These are phyloP conservation scores for Hericium rajendrae DNA, from an alignment of 768 basidiomycete genomes.

Conservation along the genomic window DNA sequence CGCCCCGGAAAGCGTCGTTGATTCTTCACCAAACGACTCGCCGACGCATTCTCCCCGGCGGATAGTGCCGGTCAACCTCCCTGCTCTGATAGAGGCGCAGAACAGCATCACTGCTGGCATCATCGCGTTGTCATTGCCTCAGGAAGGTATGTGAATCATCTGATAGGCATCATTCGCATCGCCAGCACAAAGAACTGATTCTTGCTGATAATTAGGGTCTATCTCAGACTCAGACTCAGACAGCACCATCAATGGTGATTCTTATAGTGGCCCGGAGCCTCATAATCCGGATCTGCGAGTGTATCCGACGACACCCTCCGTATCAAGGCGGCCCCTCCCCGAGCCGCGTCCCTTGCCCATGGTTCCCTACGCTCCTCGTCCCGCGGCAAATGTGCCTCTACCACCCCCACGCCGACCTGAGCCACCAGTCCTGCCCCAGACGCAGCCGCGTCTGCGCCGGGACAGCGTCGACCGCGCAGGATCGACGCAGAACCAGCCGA, in stretches of 20 bases:
- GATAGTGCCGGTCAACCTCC: conserved; percentile 9
- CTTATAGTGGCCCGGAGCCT: neutral
- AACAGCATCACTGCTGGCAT: conserved; percentile 8
- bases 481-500: neutral
- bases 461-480: neutral
- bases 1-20: neutral
- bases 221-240: conserved; percentile 15
- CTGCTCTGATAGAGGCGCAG: conserved; percentile 14
- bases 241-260: conserved; percentile 12
- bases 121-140: conserved; percentile 8
- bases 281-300: neutral
- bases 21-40: conserved; percentile 2
- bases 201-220: conserved; percentile 6
- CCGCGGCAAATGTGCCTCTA: neutral
- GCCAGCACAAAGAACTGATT: neutral
- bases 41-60: conserved; percentile 7
- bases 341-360: neutral
- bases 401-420: neutral
- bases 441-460: neutral
- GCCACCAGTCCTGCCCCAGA: neutral
- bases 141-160: conserved; percentile 5
- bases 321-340: neutral
- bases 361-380: neutral
- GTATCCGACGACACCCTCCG: neutral
- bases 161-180: neutral